phyloP scores from a whole-genome alignment of 2,329 filamentous ascomycete genomes.

The Pleomassaria siparia region DNA sequence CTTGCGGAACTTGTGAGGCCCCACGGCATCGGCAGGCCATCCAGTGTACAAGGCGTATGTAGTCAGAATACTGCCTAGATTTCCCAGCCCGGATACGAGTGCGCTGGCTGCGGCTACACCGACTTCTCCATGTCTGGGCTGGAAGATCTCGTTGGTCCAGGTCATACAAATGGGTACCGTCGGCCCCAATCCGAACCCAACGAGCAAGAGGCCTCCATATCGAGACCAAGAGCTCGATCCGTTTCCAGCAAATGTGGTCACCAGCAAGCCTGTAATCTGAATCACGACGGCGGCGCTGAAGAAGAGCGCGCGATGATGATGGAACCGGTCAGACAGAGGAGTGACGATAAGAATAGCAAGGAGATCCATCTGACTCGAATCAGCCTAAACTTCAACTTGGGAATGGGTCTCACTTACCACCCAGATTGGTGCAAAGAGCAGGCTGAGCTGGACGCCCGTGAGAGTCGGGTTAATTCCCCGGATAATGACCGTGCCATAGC shows the following conservation, averaged over 20 bases:
- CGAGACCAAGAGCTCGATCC: slow-evolving; percentile 72
- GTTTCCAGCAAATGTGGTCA: slow-evolving; percentile 71
- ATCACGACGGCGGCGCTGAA: slow-evolving; percentile 75
- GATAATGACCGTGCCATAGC: slow-evolving; percentile 87
- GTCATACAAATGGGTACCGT: slow-evolving; percentile 94
- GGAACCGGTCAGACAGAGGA: slow-evolving; percentile 84
- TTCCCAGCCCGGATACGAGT: slow-evolving; percentile 83
- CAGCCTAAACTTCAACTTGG: slow-evolving; percentile 8
- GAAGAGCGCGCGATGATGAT: slow-evolving; percentile 75
- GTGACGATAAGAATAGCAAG: slow-evolving; percentile 84
- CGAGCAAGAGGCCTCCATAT: slow-evolving; percentile 85
- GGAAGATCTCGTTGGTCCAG: slow-evolving; percentile 90
- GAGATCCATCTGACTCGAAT: slow-evolving; percentile 69
- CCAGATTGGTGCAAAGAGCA: slow-evolving; percentile 91
- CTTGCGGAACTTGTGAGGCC: slow-evolving; percentile 71
- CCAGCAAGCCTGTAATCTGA: slow-evolving; percentile 79
- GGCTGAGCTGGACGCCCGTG: slow-evolving; percentile 72
- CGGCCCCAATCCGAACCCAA: slow-evolving; percentile 86
- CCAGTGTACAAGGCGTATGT: slow-evolving; percentile 89
- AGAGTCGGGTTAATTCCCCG: slow-evolving; percentile 72
- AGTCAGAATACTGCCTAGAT: slow-evolving; percentile 81
- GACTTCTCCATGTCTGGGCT: slow-evolving; percentile 84
- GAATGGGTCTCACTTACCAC: slow-evolving; percentile 59
- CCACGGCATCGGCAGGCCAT: slow-evolving; percentile 73
- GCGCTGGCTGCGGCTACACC: slow-evolving; percentile 85